Percentiles rank a stretch among this genome's conserved stretches.
These are phyloP conservation scores for Sugiyamaella xylanicola DNA, from an alignment of 1,139 yeast genomes.

Conservation along the genomic window DNA sequence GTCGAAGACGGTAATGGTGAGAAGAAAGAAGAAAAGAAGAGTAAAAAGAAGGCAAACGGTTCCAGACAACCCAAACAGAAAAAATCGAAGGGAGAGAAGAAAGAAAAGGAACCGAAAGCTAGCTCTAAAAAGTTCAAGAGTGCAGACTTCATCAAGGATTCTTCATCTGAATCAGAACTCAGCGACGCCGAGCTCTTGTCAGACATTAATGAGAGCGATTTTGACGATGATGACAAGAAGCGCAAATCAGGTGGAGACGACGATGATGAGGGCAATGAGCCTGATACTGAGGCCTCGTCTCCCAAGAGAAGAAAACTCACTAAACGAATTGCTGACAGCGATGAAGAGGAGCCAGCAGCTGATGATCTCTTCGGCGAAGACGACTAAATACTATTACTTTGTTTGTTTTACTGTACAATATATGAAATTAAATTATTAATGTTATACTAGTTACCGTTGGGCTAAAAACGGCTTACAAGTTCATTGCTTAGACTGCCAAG, in stretches of 20 bases:
- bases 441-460: background rate
- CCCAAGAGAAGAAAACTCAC: conserved; percentile 33
- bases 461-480: too few species aligned
- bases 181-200: conserved; percentile 28
- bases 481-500: conserved; percentile 51
- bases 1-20: conserved; percentile 4
- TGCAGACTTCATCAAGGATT: conserved; percentile 29
- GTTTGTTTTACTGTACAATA: conserved; percentile 5
- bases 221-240: conserved; percentile 6
- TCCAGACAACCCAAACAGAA: conserved; percentile 23
- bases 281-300: conserved; percentile 18
- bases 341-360: conserved; percentile 36
- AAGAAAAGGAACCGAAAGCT: conserved; percentile 21
- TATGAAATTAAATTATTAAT: conserved; percentile 9
- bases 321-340: conserved; percentile 35
- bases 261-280: conserved; percentile 17
- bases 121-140: conserved; percentile 32
- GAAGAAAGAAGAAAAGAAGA: conserved; percentile 24
- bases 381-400: conserved; percentile 25
- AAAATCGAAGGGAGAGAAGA: conserved; percentile 25
- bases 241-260: conserved; percentile 22
- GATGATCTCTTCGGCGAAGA: conserved; percentile 38
- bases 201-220: conserved; percentile 19
- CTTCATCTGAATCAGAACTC: conserved; percentile 27
- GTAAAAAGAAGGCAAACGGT: conserved; percentile 23